Conservation (phyloP, 441 rosid genomes). For the Lepidium campestre region DNA sequence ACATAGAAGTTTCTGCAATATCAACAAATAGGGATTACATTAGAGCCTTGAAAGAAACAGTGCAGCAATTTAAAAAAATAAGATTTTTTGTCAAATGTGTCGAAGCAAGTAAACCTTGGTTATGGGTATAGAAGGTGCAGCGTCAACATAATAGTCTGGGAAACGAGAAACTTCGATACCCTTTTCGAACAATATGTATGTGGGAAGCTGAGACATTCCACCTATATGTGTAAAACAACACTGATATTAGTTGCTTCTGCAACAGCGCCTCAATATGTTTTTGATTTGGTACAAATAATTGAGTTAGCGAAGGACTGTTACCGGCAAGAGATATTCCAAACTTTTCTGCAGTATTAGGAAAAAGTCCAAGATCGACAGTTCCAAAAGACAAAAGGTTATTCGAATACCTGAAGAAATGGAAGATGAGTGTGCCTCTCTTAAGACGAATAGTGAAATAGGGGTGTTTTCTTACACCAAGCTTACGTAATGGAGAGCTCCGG, state of each 20-base stretch:
- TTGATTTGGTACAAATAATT: not conserved
- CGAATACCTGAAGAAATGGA: slow-evolving; percentile 53
- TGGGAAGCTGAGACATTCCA: slow-evolving; percentile 77
- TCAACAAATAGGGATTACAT: slow-evolving; percentile 14
- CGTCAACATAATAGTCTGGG: slow-evolving; percentile 69
- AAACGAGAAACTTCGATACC: slow-evolving; percentile 68
- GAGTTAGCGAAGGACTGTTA: slow-evolving; percentile 14
- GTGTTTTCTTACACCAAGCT: slow-evolving; percentile 19
- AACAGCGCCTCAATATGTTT: not conserved
- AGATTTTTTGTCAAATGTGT: not conserved
- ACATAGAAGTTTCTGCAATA: slow-evolving; percentile 59
- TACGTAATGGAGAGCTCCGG: slow-evolving; percentile 82
- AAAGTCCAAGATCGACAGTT: slow-evolving; percentile 78
- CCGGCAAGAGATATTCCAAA: slow-evolving; percentile 85
- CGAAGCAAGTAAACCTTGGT: slow-evolving; percentile 49
- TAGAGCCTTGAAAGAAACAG: not conserved
- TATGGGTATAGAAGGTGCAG: slow-evolving; percentile 47
- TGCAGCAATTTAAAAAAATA: not conserved
- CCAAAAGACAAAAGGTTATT: slow-evolving; percentile 81
- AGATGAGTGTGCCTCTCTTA: slow-evolving; percentile 1
- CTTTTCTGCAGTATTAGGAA: slow-evolving; percentile 74
- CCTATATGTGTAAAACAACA: slow-evolving; percentile 34
- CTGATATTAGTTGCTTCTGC: not conserved
- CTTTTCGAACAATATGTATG: slow-evolving; percentile 73
- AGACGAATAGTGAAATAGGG: not conserved